Base-by-base conservation (phyloP, 495 filamentous ascomycete species). In the Chaetomium tenue region DNA sequence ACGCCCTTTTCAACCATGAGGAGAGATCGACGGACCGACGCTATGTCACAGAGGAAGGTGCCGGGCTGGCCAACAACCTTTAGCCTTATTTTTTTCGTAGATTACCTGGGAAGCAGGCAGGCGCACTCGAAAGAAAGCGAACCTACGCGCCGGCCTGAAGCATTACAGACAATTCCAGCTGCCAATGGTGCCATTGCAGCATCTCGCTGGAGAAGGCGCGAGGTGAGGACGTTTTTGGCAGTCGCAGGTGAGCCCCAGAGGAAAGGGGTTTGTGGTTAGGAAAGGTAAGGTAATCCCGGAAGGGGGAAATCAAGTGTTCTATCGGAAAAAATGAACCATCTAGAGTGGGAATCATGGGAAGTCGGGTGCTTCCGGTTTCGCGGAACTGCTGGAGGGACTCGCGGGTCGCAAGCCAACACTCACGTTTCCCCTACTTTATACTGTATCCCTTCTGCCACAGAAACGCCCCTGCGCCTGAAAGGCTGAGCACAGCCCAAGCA, bases 401-500 rank as follows among this genome's bases (percentile, higher is more conserved):
- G 23, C 9, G 25, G 50, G 13, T 16, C 25, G 25, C 8, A 54
- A 33, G 26, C 52, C 52, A 33, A 0, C 22, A 12, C 22, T 16
- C 47, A 12, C 30, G 3, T 26, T 12, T 1, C 5, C 18, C 18
- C 73, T 47, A 73, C 58, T 66, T 72, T 20, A 79, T 70, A 9
- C 78, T 79, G 78, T 93, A 97, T 2, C 89, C 91, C 65, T 84
- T 85, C 75, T 80, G 86, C 83, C 86, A 89, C 5, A 89, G 81
- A 79, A 88, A 98, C 1, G 74, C 76, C 3, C 79, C 83, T 47
- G 91, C 78, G 12, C 81, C 76, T 11, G 83, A 75, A 50, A 89
- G 72, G 69, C 86, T 90, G 37, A 82, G 72, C 9, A 87, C 71
- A 1, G 91, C 89, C 57, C 82, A 86, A 3, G 81, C 74, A 60